Evolutionary conservation across 345 rosid species (phyloP).

Genomic region (Turritis glabra): DNA sequence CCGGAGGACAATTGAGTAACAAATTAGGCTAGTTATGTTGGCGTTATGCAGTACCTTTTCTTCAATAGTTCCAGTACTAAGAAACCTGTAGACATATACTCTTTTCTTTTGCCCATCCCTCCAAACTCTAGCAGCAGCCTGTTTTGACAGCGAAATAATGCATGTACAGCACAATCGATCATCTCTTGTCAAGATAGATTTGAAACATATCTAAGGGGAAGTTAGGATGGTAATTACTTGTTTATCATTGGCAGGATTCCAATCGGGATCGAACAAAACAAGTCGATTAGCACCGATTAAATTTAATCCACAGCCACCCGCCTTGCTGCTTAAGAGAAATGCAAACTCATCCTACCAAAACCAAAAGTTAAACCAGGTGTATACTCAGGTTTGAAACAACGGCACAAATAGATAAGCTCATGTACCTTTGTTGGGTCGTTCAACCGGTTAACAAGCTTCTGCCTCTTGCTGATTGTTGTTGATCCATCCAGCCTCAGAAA

Average conservation of each 20-base stretch:
- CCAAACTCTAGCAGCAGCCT: constrained; percentile 99
- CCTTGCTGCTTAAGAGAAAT: constrained; percentile 97
- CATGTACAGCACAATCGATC: constrained; percentile 30
- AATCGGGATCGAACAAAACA: constrained; percentile 95
- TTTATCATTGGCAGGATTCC: constrained; percentile 99
- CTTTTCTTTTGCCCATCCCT: constrained; percentile 99
- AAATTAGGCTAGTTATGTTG: background rate
- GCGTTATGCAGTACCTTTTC: constrained; percentile 67
- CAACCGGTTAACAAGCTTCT: constrained; percentile 84
- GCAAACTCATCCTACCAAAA: constrained; percentile 89
- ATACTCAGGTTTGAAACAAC: constrained; percentile 19
- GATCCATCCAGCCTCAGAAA: constrained; percentile 90
- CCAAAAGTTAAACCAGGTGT: constrained; percentile 15
- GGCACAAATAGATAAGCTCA: constrained; percentile 2
- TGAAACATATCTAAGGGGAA: constrained; percentile 5
- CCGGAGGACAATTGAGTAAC: background rate
- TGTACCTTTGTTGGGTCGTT: constrained; percentile 84
- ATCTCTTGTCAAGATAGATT: constrained; percentile 16
- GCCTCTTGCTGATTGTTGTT: constrained; percentile 94
- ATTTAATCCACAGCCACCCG: constrained; percentile 99
- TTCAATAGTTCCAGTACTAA: constrained; percentile 96
- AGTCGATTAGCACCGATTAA: constrained; percentile 93
- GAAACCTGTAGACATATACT: constrained; percentile 91
- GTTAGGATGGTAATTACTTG: constrained; percentile 54
- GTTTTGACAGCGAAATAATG: constrained; percentile 31